Base-by-base conservation (phyloP, 208 protist species). In the Wallacemonas sp. region DNA sequence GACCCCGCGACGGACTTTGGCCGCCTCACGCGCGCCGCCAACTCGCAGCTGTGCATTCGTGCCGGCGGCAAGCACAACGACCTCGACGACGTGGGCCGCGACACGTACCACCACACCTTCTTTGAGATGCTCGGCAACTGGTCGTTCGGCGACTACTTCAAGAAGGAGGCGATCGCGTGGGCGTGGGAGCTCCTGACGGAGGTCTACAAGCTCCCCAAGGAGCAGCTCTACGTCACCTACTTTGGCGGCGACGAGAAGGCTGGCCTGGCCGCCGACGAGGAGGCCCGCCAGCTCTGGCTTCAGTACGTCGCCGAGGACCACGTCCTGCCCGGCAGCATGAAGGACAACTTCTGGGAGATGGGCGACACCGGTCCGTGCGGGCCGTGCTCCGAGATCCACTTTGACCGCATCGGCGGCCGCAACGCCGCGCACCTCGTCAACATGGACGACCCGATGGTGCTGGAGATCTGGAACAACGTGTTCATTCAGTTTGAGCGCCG, bases 301-400 rank as follows among this genome's bases (percentile, higher is more conserved):
- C 65, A 93, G 65, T 93, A 88, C 62, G 71, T 99, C n/a, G 93
- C 96, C 17, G 84, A 79, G 17, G 74, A 84, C 33, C 92, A 92
- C 61, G 87, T 99, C 23, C 74, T 99, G 12, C 89, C 92, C 27
- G 93, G 88, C 26, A 92, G 88, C 78, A 90, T 89, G 54, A 99
- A 99, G 83, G 98, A 99, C 65, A 99, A 99, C 85, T 99, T 99
- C 80, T 99, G 98, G 98, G 98, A 99, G 82, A 99, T 99, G 98
- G 98, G 98, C 16, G 97, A 99, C 54, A 97, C 90, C 1, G 97
- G 97, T 26, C 98, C 98, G 23, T 99, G 98, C 72, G 98, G 98
- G 14, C 98, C 98, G 34, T 99, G 98, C 88, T 94, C 96, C 24
- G 98, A 99, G 80, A 89, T 99, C 19, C 98, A 99, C 83, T 99